Percentiles rank a stretch among this genome's conserved stretches.
phyloP scores from a whole-genome alignment of 306 rosid genomes.

The Ammopiptanthus mongolicus region DNA sequence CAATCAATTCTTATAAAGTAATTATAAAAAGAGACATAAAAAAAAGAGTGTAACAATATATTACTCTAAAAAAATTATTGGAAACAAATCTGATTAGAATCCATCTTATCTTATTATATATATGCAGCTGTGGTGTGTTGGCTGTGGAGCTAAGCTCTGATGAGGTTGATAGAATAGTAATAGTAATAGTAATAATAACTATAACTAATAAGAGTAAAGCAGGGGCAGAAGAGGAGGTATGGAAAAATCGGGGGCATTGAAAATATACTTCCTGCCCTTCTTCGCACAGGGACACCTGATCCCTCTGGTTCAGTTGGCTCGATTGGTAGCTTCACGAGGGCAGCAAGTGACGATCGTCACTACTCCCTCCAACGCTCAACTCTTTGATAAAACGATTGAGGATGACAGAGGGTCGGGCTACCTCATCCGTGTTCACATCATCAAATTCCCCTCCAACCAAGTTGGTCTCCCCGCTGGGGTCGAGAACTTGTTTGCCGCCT shows the following conservation, averaged over 20 bases:
- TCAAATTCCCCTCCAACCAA: slow-evolving; percentile 6
- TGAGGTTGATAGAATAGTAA: too few species aligned
- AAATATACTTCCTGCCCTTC: slow-evolving; percentile 37
- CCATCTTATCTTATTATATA: too few species aligned
- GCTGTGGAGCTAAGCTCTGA: too few species aligned
- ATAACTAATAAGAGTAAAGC: too few species aligned
- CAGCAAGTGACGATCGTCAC: slow-evolving; percentile 34
- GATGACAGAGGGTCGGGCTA: neutral
- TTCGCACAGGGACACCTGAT: slow-evolving; percentile 32
- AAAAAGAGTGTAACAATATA: too few species aligned
- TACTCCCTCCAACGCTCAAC: slow-evolving; percentile 20
- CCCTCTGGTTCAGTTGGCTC: slow-evolving; percentile 31
- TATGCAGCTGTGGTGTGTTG: too few species aligned
- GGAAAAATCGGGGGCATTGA: neutral
- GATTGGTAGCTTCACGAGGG: slow-evolving; percentile 14
- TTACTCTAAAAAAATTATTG: too few species aligned
- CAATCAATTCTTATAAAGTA: too few species aligned
- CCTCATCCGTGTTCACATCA: neutral
- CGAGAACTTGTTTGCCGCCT: slow-evolving; percentile 17
- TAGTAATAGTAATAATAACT: too few species aligned
- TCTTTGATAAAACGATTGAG: slow-evolving; percentile 16
- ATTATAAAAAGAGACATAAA: too few species aligned
- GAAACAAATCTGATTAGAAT: too few species aligned
- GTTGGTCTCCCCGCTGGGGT: slow-evolving; percentile 21
- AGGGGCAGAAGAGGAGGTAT: neutral